phyloP scores from a whole-genome alignment of 2,329 filamentous ascomycete species.

The Septoria petroselini region DNA sequence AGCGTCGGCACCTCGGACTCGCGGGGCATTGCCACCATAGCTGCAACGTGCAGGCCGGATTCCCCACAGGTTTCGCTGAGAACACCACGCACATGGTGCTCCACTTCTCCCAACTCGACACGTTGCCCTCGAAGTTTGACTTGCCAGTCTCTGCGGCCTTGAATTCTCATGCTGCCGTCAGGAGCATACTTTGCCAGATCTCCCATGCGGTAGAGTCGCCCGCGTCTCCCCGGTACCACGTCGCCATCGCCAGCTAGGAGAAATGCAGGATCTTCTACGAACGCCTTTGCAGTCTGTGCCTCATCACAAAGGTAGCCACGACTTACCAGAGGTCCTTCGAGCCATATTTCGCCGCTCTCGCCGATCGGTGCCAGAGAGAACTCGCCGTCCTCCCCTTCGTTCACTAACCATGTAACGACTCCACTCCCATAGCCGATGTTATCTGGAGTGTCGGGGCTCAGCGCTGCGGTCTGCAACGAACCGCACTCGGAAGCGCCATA shows the following conservation, averaged over 20 bases:
- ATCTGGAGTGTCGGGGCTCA: background rate
- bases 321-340: constrained; percentile 48
- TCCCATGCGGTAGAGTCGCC: constrained; percentile 33
- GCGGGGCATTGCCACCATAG: background rate
- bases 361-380: constrained; percentile 15
- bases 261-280: constrained; percentile 26
- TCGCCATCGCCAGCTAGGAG: constrained; percentile 2
- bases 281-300: constrained; percentile 34
- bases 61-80: background rate
- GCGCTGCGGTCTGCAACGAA: background rate
- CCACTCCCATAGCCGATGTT: constrained; percentile 5
- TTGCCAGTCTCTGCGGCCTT: constrained; percentile 70
- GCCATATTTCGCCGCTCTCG: constrained; percentile 43
- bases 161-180: constrained; percentile 45
- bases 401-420: constrained; percentile 19
- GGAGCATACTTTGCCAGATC: constrained; percentile 40
- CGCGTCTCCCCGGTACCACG: constrained; percentile 38
- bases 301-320: constrained; percentile 43
- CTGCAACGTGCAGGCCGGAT: constrained; percentile 1
- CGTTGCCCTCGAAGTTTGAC: constrained; percentile 74
- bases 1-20: background rate
- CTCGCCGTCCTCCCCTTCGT: constrained; percentile 16
- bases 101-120: constrained; percentile 73
- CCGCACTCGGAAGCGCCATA: constrained; percentile 5
- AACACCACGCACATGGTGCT: constrained; percentile 35